A percentile compares a stretch with the other conserved stretches of the same genome.
phyloP scores from a whole-genome alignment of 2,329 filamentous ascomycete species.

The Paraconiothyrium brasiliense region DNA sequence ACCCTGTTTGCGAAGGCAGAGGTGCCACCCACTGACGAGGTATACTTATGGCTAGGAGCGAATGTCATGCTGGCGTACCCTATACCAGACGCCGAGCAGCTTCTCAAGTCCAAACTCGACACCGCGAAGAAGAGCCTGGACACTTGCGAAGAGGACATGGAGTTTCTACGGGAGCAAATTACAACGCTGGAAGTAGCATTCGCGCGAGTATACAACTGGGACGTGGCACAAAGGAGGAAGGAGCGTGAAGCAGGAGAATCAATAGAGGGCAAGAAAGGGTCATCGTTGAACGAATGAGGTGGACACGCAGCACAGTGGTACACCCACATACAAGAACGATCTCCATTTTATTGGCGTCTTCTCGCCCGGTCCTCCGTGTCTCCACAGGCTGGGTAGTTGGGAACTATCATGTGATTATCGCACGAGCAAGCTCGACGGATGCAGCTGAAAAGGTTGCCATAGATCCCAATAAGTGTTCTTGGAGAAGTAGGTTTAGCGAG shows the following conservation, averaged over 20 bases:
- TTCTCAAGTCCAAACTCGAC: slow-evolving; percentile 79
- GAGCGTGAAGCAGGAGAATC: slow-evolving; percentile 72
- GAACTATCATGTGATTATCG: background rate
- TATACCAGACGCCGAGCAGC: slow-evolving; percentile 81
- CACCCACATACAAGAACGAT: background rate
- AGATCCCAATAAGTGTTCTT: background rate
- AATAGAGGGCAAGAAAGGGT: slow-evolving; percentile 52
- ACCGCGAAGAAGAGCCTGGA: slow-evolving; percentile 80
- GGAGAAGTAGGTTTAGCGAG: background rate
- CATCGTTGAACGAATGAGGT: slow-evolving; percentile 32
- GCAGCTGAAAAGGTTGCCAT: background rate
- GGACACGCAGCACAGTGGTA: background rate
- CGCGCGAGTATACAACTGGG: slow-evolving; percentile 99
- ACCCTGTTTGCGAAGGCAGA: slow-evolving; percentile 91
- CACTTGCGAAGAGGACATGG: slow-evolving; percentile 96
- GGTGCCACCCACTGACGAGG: slow-evolving; percentile 84
- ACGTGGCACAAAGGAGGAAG: slow-evolving; percentile 93
- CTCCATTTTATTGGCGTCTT: background rate
- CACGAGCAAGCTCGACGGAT: too few relatives aligned
- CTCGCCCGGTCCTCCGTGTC: background rate
- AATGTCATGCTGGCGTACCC: slow-evolving; percentile 98
- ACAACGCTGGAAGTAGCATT: slow-evolving; percentile 97
- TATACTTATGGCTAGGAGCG: slow-evolving; percentile 96
- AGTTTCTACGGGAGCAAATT: slow-evolving; percentile 95
- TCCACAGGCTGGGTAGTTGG: background rate